These are phyloP conservation scores for Ceratobasidium sp. DNA, from an alignment of 1,284 basidiomycete genomes.

Conservation along the genomic window DNA sequence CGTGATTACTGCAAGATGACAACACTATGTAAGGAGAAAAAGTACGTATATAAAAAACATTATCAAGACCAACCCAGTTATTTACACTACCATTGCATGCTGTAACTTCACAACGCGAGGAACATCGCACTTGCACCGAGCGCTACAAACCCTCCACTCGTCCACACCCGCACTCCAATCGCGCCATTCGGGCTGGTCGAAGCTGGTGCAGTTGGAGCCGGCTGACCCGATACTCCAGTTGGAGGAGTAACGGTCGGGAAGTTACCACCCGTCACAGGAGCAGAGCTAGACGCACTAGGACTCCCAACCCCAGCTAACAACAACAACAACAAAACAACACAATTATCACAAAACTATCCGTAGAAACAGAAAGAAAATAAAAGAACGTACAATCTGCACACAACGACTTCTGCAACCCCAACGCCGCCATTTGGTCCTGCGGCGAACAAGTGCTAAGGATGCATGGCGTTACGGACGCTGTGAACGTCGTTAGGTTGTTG, in stretches of 20 bases:
- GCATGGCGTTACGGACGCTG: constrained; percentile 18
- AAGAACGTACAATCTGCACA: constrained; percentile 17
- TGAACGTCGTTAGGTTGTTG: not conserved
- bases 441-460: constrained; percentile 4
- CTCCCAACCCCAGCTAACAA: no score
- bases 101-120: not conserved
- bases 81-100: no score
- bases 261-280: not conserved
- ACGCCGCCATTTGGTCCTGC: constrained; percentile 3
- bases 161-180: not conserved
- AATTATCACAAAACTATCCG: no score
- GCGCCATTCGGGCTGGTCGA: not conserved
- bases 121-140: not conserved
- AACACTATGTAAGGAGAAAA: no score
- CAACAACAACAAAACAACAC: not conserved
- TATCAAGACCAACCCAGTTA: no score
- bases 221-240: not conserved
- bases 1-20: no score
- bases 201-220: not conserved
- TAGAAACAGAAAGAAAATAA: not conserved
- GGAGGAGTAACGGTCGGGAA: not conserved
- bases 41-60: no score
- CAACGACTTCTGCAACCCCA: not conserved
- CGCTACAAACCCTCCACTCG: not conserved
- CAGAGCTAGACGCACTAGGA: not conserved